Conservation (phyloP, 2,329 filamentous ascomycete species). For the Pyrenophora graminea region DNA sequence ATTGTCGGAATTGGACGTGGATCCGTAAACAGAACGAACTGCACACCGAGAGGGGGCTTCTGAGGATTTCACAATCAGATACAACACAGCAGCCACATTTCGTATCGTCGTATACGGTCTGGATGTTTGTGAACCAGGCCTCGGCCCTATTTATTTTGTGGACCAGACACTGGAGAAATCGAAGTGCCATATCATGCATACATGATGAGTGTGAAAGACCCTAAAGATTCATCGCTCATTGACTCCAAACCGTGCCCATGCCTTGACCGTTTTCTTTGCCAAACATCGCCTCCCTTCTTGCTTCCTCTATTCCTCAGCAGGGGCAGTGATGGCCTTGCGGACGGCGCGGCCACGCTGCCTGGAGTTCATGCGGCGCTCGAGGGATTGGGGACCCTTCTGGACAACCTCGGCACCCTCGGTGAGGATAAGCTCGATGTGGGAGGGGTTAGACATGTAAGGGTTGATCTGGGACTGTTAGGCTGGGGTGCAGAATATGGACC, state of each 20-base stretch:
- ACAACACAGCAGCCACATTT: background rate
- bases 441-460: constrained; percentile 99
- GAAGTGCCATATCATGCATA: constrained; percentile 46
- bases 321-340: constrained; percentile 65
- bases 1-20: no score
- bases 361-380: constrained; percentile 76
- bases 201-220: constrained; percentile 45
- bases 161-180: constrained; percentile 47
- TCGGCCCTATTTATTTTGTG: constrained; percentile 41
- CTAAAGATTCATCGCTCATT: constrained; percentile 48
- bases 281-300: constrained; percentile 17
- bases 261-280: constrained; percentile 35
- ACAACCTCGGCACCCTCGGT: constrained; percentile 97
- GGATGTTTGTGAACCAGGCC: constrained; percentile 37
- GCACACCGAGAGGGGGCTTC: background rate
- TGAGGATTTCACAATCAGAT: background rate
- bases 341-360: constrained; percentile 82
- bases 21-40: background rate
- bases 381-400: constrained; percentile 78
- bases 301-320: constrained; percentile 38
- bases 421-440: constrained; percentile 99
- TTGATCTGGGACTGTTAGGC: constrained; percentile 73
- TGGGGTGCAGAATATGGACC: background rate
- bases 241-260: constrained; percentile 46
- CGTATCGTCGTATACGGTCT: constrained; percentile 10